These are phyloP conservation scores for Colletotrichum australisinense DNA, from an alignment of 2,329 filamentous ascomycete species.

Conservation along the genomic window DNA sequence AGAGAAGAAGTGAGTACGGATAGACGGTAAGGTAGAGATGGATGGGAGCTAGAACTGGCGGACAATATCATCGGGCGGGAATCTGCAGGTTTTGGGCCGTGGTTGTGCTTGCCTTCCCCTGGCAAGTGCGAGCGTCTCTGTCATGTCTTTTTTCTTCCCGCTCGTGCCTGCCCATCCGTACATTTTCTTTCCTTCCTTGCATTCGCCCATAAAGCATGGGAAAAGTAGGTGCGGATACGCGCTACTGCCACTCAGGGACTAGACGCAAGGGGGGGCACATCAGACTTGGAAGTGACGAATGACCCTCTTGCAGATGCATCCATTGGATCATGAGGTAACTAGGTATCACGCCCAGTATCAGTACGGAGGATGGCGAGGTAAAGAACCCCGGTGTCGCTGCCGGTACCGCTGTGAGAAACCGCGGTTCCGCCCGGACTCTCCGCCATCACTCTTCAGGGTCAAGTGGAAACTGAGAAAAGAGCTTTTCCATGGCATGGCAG, in stretches of 20 bases:
- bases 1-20: background rate
- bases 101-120: conserved; percentile 13
- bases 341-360: too few relatives aligned
- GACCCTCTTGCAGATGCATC: conserved; percentile 31
- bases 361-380: background rate
- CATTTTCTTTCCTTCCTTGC: conserved; percentile 2
- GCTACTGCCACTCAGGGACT: conserved; percentile 14
- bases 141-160: conserved; percentile 8
- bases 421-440: background rate
- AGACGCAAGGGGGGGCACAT: background rate
- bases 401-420: background rate
- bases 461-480: background rate
- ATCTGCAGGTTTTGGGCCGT: conserved; percentile 34
- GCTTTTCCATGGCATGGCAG: background rate
- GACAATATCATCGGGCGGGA: conserved; percentile 28
- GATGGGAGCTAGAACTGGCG: background rate
- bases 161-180: background rate
- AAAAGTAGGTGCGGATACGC: background rate
- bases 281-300: conserved; percentile 30
- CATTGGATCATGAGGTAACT: conserved; percentile 25
- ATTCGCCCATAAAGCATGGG: background rate
- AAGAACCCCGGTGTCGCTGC: background rate
- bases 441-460: background rate
- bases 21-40: background rate
- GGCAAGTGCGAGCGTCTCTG: background rate